Evolutionary conservation across 73 alveolate species (phyloP).

Genomic region (Diophrys sp.): DNA sequence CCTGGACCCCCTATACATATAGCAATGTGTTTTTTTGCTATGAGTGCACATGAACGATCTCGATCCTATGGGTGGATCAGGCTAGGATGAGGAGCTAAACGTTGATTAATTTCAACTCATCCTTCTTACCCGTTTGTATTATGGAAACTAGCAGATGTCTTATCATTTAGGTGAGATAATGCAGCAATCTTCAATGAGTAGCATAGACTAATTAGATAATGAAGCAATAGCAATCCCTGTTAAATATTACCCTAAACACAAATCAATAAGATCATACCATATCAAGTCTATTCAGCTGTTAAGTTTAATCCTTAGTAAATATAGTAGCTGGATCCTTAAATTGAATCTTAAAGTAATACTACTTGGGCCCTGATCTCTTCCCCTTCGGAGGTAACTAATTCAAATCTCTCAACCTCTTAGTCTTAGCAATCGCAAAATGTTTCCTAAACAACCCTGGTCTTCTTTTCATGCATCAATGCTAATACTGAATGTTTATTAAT

Average conservation of each 20-base stretch:
- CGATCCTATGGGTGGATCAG: too few species aligned
- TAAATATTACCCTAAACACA: constrained; percentile 48
- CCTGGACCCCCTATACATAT: too few species aligned
- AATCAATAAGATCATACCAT: constrained; percentile 63
- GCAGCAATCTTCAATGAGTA: too few species aligned
- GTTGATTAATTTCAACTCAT: too few species aligned
- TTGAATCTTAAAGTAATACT: constrained; percentile 41
- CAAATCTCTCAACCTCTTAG: constrained; percentile 49
- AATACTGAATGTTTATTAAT: constrained; percentile 28
- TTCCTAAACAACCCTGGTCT: constrained; percentile 54
- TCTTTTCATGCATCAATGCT: constrained; percentile 34
- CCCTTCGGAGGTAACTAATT: constrained; percentile 29
- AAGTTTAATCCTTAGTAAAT: constrained; percentile 46
- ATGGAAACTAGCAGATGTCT: constrained; percentile 11
- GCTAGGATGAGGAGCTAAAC: too few species aligned
- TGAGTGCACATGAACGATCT: too few species aligned
- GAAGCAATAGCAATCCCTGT: constrained; percentile 56
- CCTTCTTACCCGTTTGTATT: constrained; percentile 28
- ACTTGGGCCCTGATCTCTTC: constrained; percentile 26
- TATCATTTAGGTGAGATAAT: constrained; percentile 34
- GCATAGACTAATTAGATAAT: too few species aligned
- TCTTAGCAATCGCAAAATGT: constrained; percentile 64
- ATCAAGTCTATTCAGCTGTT: constrained; percentile 53
- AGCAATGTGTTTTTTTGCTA: too few species aligned
- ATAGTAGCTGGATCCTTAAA: constrained; percentile 28